Conservation (phyloP, 2,329 filamentous ascomycete genomes). For the Penicillium sp. region DNA sequence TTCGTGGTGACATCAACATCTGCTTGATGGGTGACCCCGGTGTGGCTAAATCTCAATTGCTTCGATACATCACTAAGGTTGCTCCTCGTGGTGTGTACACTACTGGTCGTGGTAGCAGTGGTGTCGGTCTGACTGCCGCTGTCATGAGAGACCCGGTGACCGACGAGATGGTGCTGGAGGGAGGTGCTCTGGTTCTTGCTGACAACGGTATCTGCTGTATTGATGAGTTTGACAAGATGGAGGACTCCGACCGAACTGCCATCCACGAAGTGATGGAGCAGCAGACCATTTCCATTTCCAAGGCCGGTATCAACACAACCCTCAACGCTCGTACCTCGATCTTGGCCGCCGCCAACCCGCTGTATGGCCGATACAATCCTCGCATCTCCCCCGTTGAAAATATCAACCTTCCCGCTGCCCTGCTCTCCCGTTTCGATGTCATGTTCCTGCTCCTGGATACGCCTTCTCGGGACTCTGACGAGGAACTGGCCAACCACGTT, state of each 20-base stretch:
- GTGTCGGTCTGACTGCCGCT: constrained; percentile 78
- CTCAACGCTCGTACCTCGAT: constrained; percentile 96
- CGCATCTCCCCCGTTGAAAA: constrained; percentile 97
- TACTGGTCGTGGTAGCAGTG: constrained; percentile 77
- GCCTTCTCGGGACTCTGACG: constrained; percentile 82
- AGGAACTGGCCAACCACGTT: constrained; percentile 93
- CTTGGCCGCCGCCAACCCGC: constrained; percentile 90
- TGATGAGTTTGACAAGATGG: constrained; percentile 87
- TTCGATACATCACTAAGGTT: constrained; percentile 98
- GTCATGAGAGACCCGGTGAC: constrained; percentile 80
- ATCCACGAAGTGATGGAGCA: constrained; percentile 90
- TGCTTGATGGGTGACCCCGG: constrained; percentile 99
- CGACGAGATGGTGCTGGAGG: constrained; percentile 76
- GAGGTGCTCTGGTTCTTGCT: constrained; percentile 74
- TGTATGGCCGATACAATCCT: constrained; percentile 98
- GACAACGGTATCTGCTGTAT: constrained; percentile 84
- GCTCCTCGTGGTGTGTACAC: constrained; percentile 89
- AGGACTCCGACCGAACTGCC: constrained; percentile 73
- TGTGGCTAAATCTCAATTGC: constrained; percentile 97
- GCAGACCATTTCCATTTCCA: constrained; percentile 80
- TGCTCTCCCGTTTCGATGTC: constrained; percentile 95
- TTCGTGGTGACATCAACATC: constrained; percentile 97
- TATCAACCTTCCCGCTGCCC: constrained; percentile 96
- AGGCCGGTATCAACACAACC: constrained; percentile 94
- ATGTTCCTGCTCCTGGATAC: constrained; percentile 97